Percentiles rank a stretch among this genome's conserved stretches.
Conservation (phyloP, 805 yeast genomes). For the Cyberlindnera petersonii region DNA sequence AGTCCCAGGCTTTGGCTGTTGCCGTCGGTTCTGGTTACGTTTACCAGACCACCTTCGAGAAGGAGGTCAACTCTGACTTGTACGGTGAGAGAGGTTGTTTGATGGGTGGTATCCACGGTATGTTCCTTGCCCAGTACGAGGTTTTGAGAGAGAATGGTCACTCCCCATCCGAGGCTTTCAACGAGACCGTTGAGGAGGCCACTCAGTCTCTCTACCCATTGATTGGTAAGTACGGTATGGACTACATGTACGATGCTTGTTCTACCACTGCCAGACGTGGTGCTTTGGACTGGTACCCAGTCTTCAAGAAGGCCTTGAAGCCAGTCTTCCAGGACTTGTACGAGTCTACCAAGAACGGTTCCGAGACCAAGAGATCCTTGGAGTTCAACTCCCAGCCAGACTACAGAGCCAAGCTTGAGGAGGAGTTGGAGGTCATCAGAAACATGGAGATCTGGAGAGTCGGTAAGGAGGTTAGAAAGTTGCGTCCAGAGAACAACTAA, state of each 20-base stretch:
- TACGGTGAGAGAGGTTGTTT: constrained; percentile 99
- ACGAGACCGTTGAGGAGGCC: constrained; percentile 99
- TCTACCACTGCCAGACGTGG: constrained; percentile 99
- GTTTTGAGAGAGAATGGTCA: constrained; percentile 99
- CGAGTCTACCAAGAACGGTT: constrained; percentile 91
- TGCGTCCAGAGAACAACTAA: constrained; percentile 98
- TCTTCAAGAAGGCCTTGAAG: constrained; percentile 97
- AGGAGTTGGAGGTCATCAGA: constrained; percentile 90
- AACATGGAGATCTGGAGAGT: constrained; percentile 99
- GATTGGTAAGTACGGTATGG: constrained; percentile 99
- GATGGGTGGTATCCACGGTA: constrained; percentile 99
- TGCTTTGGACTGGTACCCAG: constrained; percentile 99
- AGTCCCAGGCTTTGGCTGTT: constrained; percentile 96
- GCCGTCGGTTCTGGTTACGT: constrained; percentile 99
- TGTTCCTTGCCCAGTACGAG: constrained; percentile 99
- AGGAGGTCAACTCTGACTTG: constrained; percentile 97
- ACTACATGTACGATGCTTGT: constrained; percentile 99
- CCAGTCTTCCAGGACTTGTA: constrained; percentile 97
- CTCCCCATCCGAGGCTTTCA: constrained; percentile 99
- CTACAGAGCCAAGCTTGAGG: constrained; percentile 95
- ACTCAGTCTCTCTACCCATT: constrained; percentile 99
- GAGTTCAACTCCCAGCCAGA: constrained; percentile 98
- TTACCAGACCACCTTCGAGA: constrained; percentile 98
- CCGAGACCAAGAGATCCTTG: constrained; percentile 96
- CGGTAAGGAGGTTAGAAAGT: constrained; percentile 99